Evolutionary conservation across 2,329 filamentous ascomycete genomes (phyloP).

Genomic region (Diaporthe sp.): DNA sequence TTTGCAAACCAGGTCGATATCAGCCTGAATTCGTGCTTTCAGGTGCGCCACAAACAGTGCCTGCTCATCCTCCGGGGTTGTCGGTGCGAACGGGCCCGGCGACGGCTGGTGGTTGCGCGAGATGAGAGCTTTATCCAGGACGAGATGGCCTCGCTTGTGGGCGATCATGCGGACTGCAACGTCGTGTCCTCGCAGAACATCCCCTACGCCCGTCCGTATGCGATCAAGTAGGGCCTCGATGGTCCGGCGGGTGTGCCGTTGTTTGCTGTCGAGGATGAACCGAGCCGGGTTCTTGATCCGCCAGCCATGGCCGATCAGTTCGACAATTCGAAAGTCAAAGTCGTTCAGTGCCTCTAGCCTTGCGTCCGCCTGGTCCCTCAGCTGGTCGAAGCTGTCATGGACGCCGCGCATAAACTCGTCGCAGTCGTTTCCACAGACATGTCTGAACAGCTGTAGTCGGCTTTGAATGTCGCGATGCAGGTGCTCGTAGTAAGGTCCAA

Average conservation of each 20-base stretch:
- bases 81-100: slow-evolving; percentile 20
- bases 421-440: slow-evolving; percentile 55
- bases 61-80: slow-evolving; percentile 27
- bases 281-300: slow-evolving; percentile 56
- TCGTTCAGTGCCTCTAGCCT: slow-evolving; percentile 56
- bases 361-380: slow-evolving; percentile 54
- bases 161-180: slow-evolving; percentile 58
- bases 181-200: slow-evolving; percentile 59
- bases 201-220: slow-evolving; percentile 60
- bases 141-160: slow-evolving; percentile 63
- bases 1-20: slow-evolving; percentile 60
- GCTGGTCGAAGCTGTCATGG: slow-evolving; percentile 48
- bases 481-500: slow-evolving; percentile 59
- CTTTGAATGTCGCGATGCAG: slow-evolving; percentile 55
- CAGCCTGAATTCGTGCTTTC: slow-evolving; percentile 56
- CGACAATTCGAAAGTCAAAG: slow-evolving; percentile 58
- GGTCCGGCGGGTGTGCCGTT: slow-evolving; percentile 55
- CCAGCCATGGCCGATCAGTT: slow-evolving; percentile 59
- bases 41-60: slow-evolving; percentile 52
- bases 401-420: slow-evolving; percentile 54
- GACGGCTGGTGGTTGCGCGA: slow-evolving; percentile 48
- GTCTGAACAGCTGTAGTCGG: slow-evolving; percentile 57
- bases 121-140: slow-evolving; percentile 60
- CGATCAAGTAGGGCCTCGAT: slow-evolving; percentile 62
- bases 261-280: slow-evolving; percentile 54